phyloP scores from a whole-genome alignment of 352 stramenopile genomes.

The Labyrinthula sp. region DNA sequence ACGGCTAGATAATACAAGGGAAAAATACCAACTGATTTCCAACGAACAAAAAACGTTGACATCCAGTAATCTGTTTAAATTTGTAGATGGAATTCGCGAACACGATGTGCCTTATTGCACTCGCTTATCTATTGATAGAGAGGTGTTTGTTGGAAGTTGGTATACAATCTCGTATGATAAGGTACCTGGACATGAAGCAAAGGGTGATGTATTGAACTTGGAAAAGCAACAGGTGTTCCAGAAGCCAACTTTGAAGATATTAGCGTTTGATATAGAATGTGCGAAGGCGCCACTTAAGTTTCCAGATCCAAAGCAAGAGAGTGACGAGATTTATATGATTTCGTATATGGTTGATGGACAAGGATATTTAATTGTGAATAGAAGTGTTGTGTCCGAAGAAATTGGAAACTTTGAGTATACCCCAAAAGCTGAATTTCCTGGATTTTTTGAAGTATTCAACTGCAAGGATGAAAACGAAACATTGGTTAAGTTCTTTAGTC shows the following conservation, averaged over 20 bases:
- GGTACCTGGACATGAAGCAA: slow-evolving; percentile 39
- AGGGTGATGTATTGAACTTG: slow-evolving; percentile 33
- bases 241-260: slow-evolving; percentile 70
- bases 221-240: slow-evolving; percentile 54
- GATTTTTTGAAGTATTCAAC: slow-evolving; percentile 91
- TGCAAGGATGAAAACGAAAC: slow-evolving; percentile 56
- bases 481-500: slow-evolving; percentile 61
- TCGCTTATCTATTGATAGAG: slow-evolving; percentile 77
- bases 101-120: slow-evolving; percentile 95
- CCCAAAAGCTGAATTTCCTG: slow-evolving; percentile 67
- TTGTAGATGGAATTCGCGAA: slow-evolving; percentile 72
- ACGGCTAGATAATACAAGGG: background rate
- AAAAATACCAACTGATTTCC: slow-evolving; percentile 14
- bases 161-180: slow-evolving; percentile 72
- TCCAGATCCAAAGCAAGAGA: slow-evolving; percentile 72
- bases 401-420: slow-evolving; percentile 97
- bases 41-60: background rate
- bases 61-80: slow-evolving; percentile 37
- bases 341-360: slow-evolving; percentile 91
- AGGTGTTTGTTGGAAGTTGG: slow-evolving; percentile 84
- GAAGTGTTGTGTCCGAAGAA: slow-evolving; percentile 84
- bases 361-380: slow-evolving; percentile 87
- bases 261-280: slow-evolving; percentile 98
- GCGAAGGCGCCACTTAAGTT: slow-evolving; percentile 97
- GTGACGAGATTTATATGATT: slow-evolving; percentile 92